Evolutionary conservation across 331 rosid genomes (phyloP).

Genomic region (Quercus phellos): DNA sequence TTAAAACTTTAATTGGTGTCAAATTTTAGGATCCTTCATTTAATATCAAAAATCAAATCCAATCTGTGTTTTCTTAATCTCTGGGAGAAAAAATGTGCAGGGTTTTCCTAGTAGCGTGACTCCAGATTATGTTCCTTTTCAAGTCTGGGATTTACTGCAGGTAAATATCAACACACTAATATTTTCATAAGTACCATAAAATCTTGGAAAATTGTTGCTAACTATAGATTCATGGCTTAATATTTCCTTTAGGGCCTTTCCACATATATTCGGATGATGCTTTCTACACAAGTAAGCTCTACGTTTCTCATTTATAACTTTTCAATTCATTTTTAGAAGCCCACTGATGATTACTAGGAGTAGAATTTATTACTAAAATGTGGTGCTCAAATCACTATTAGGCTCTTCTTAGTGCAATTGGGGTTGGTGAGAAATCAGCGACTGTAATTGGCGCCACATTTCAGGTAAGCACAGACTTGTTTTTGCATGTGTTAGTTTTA

Average conservation of each 20-base stretch:
- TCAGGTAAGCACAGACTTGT: conserved; percentile 51
- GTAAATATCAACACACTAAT: conserved; percentile 26
- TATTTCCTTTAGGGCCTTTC: conserved; percentile 66
- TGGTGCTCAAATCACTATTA: conserved; percentile 23
- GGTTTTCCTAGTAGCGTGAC: conserved; percentile 97
- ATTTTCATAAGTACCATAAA: neutral
- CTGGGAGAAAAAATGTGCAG: conserved; percentile 32
- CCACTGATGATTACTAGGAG: neutral
- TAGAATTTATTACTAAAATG: neutral
- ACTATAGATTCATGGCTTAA: conserved; percentile 7
- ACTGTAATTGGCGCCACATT: conserved; percentile 94
- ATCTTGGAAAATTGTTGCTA: neutral
- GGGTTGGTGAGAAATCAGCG: conserved; percentile 97
- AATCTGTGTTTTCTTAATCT: neutral
- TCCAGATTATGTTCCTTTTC: conserved; percentile 88
- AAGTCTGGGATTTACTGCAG: conserved; percentile 94
- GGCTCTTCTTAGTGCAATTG: conserved; percentile 94
- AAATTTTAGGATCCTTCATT: no score
- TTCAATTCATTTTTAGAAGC: neutral
- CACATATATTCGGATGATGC: conserved; percentile 94
- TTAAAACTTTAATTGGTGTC: no score
- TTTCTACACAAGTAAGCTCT: conserved; percentile 82
- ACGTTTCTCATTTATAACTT: neutral
- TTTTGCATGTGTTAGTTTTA: neutral
- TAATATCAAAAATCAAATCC: neutral